Percentiles rank a stretch among this genome's conserved stretches.
Evolutionary conservation across 345 rosid species (phyloP).

Genomic region (Bruguiera parviflora): DNA sequence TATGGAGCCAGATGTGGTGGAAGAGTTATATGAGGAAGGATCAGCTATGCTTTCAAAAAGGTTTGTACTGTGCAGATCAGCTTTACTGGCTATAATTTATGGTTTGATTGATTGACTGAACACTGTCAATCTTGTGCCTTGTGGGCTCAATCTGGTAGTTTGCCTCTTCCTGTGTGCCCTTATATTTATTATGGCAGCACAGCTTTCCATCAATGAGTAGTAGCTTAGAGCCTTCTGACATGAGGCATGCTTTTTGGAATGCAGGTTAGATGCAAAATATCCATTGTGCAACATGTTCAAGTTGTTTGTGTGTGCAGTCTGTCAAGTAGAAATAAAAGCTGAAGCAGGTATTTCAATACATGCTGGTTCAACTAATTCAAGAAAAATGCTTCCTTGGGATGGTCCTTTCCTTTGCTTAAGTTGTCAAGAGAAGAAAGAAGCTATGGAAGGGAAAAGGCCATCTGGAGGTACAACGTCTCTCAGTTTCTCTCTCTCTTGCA

Average conservation of each 20-base stretch:
- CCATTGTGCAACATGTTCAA: conserved; percentile 95
- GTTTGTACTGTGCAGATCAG: conserved; percentile 44
- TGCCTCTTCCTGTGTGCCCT: neutral
- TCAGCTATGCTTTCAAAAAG: conserved; percentile 98
- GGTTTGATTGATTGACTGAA: neutral
- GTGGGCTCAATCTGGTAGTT: neutral
- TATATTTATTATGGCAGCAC: neutral
- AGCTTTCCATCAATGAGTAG: neutral
- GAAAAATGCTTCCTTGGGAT: conserved; percentile 91
- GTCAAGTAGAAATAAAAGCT: conserved; percentile 97
- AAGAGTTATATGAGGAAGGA: conserved; percentile 92
- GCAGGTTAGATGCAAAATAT: conserved; percentile 93
- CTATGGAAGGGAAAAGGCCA: conserved; percentile 94
- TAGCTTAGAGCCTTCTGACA: conserved; percentile 15
- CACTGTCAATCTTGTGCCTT: neutral
- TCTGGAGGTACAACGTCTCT: conserved; percentile 52
- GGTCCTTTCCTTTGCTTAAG: conserved; percentile 96
- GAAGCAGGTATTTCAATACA: conserved; percentile 95
- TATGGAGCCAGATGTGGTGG: conserved; percentile 76
- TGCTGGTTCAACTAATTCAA: conserved; percentile 54
- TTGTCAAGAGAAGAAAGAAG: conserved; percentile 97
- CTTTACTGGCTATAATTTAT: conserved; percentile 5
- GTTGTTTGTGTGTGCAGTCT: conserved; percentile 92
- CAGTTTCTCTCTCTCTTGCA: neutral
- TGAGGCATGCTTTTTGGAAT: conserved; percentile 10